These are phyloP conservation scores for Blakeslea trispora DNA, from an alignment of 371 early-diverging fungal species.

Conservation along the genomic window DNA sequence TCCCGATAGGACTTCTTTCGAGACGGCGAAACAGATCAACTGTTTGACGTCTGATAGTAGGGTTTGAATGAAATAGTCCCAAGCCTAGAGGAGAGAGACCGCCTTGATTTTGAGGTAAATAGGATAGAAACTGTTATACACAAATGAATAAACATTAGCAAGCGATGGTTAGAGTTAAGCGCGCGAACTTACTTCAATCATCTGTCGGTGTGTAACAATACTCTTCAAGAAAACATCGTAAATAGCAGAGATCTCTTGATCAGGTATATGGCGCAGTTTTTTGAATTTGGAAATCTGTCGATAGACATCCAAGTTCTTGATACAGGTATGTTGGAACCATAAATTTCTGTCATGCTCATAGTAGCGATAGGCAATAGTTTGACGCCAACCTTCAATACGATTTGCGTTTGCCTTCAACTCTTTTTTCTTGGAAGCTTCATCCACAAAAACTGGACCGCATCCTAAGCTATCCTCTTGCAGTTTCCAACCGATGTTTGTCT, in stretches of 20 bases:
- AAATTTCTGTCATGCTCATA: conserved; percentile 63
- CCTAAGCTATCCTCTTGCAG: conserved; percentile 56
- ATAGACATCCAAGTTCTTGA: conserved; percentile 70
- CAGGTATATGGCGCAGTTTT: conserved; percentile 54
- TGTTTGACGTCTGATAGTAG: conserved; percentile 60
- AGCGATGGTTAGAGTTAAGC: background rate
- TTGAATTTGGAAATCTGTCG: conserved; percentile 70
- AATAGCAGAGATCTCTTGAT: conserved; percentile 66
- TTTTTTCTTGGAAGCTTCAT: conserved; percentile 59
- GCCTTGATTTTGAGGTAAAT: conserved; percentile 80
- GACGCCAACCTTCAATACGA: conserved; percentile 88
- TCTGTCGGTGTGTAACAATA: conserved; percentile 71
- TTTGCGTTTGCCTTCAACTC: conserved; percentile 70
- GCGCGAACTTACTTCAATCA: conserved; percentile 67
- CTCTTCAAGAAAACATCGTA: conserved; percentile 65
- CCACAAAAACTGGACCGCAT: conserved; percentile 71
- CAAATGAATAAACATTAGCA: no score
- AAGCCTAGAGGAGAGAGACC: conserved; percentile 81
- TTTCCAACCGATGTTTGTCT: conserved; percentile 60
- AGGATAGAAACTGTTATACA: conserved; percentile 77
- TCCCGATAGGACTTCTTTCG: conserved; percentile 62
- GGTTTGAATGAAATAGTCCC: conserved; percentile 79
- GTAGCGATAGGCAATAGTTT: conserved; percentile 70
- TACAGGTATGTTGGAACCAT: conserved; percentile 54
- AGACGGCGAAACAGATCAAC: conserved; percentile 69